Evolutionary conservation across 78 protist genomes (phyloP).

Genomic region (Blattamonas nauphoetae): DNA sequence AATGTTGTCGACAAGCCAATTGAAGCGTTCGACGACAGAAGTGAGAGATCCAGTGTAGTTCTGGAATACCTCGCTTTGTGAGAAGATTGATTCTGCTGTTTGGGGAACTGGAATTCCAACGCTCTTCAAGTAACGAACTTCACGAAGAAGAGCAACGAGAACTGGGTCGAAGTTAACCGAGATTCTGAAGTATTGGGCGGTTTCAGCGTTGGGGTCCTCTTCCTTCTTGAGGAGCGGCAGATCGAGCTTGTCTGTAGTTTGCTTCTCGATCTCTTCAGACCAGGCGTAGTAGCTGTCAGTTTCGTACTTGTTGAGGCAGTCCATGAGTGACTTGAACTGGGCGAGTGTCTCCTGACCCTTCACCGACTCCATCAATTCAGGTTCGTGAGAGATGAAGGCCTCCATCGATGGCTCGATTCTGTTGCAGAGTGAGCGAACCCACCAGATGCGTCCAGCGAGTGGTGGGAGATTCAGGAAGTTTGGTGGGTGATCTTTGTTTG

Average conservation of each 20-base stretch:
- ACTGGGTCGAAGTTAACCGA: constrained; percentile 55
- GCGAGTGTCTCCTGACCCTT: not conserved
- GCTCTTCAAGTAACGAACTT: constrained; percentile 41
- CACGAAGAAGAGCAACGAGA: constrained; percentile 44
- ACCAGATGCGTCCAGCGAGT: constrained; percentile 38
- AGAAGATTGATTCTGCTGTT: not conserved
- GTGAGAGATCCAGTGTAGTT: constrained; percentile 40
- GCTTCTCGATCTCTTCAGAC: not conserved
- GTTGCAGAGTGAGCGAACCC: constrained; percentile 35
- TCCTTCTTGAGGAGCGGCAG: not conserved
- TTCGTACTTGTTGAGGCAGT: not conserved
- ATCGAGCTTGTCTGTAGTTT: not conserved
- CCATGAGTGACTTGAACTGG: not conserved
- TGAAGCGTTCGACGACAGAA: constrained; percentile 40
- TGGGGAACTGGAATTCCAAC: constrained; percentile 8
- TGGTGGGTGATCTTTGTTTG: constrained; percentile 29
- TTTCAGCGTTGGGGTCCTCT: not conserved
- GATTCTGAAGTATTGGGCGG: constrained; percentile 6
- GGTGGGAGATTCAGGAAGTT: constrained; percentile 47
- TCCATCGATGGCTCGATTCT: constrained; percentile 35
- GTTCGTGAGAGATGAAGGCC: not conserved
- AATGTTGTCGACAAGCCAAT: constrained; percentile 28
- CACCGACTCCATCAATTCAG: not conserved
- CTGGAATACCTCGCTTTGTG: not conserved
- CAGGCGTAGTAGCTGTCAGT: not conserved